A percentile compares a stretch with the other conserved stretches of the same genome.
Conservation (phyloP, 345 rosid species). For the Corchorus olitorius region DNA sequence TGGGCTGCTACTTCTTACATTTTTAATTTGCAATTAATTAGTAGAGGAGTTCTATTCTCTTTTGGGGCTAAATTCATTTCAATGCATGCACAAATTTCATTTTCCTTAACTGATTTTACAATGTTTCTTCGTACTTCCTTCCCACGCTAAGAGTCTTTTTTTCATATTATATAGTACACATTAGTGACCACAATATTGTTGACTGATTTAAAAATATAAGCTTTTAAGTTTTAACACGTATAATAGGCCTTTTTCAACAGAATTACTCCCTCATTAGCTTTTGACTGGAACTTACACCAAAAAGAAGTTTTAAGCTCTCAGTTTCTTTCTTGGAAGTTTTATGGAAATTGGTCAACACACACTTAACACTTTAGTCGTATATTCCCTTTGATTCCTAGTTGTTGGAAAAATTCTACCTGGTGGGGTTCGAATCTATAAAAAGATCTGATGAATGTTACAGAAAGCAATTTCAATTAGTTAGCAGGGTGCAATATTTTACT, state of each 20-base stretch:
- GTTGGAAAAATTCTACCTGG: background rate
- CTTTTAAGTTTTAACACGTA: no score
- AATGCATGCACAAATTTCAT: background rate
- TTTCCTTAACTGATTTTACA: background rate
- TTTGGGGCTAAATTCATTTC: background rate
- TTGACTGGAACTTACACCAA: background rate
- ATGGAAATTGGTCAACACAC: background rate
- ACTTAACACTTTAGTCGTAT: background rate
- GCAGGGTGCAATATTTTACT: background rate
- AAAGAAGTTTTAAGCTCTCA: background rate
- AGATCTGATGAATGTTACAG: background rate
- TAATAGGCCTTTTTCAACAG: background rate
- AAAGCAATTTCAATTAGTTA: background rate
- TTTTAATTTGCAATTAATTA: background rate
- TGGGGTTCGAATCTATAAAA: background rate
- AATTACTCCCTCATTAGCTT: background rate
- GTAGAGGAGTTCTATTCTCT: background rate
- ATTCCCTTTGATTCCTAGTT: background rate
- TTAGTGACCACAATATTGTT: background rate
- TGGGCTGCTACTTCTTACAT: background rate
- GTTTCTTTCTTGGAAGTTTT: background rate
- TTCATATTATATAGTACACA: no score
- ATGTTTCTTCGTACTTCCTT: background rate
- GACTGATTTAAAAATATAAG: background rate
- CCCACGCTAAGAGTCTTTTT: background rate